phyloP scores from a whole-genome alignment of 495 filamentous ascomycete species.

The Penicillium malachiteum region DNA sequence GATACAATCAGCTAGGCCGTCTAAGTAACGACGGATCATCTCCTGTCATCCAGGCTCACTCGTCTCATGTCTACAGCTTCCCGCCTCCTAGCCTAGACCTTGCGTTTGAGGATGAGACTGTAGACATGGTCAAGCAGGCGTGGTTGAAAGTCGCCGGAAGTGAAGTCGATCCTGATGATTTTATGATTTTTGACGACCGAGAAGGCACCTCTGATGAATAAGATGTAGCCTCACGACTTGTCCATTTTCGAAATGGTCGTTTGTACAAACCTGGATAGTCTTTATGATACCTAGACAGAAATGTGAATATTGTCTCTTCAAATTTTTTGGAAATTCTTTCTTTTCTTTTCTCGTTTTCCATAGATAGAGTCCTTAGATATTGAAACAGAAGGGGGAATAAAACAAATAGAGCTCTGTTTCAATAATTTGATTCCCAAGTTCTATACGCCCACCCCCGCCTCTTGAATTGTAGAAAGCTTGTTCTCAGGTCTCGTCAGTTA shows the following conservation, averaged over 20 bases:
- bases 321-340: no score
- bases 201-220: slow-evolving; percentile 36
- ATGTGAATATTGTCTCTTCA: no score
- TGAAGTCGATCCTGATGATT: slow-evolving; percentile 46
- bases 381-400: no score
- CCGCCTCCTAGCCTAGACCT: slow-evolving; percentile 59
- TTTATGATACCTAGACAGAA: background rate
- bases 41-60: slow-evolving; percentile 12
- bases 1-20: slow-evolving; percentile 55
- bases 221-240: slow-evolving; percentile 6
- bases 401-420: no score
- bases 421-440: no score
- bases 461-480: no score
- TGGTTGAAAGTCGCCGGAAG: slow-evolving; percentile 64
- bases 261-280: background rate
- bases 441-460: no score
- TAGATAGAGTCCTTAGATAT: no score
- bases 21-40: slow-evolving; percentile 13
- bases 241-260: background rate
- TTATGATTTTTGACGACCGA: slow-evolving; percentile 61
- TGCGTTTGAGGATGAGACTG: slow-evolving; percentile 64
- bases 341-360: no score
- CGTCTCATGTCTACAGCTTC: slow-evolving; percentile 39
- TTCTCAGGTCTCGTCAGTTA: no score
- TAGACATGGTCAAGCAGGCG: slow-evolving; percentile 59